Evolutionary conservation across 2,329 filamentous ascomycete genomes (phyloP), one percentile per base, ranked within the genome.

Genomic region (Colletotrichum lupini): DNA sequence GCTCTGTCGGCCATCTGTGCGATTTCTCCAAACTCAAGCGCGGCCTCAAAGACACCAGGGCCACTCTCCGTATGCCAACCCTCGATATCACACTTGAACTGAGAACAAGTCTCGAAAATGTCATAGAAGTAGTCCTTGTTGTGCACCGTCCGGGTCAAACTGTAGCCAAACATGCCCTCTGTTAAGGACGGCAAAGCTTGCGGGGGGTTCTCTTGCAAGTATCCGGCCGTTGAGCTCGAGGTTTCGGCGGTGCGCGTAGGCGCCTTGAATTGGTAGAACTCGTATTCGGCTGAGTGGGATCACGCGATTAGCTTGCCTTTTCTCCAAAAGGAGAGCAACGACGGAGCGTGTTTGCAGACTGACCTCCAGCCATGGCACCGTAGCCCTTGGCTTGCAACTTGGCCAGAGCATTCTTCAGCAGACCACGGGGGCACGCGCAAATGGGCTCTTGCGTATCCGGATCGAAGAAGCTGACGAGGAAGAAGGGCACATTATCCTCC

Each of bases 51-150:
- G 4, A 99, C 97, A 57, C 95, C 95, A 0, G 95, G 95, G 1
- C 95, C 95, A 76, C 93, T 95, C 84, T 98, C 95, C 9, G 95
- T 98, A 85, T 98, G 95, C 95, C 95, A 98, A 58, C 95, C 95
- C 82, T 98, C 95, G 61, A 98, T 93, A 75, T 93, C 89, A 79
- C 94, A 97, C 53, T 88, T 86, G 84, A 98, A 97, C 73, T 91
- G 87, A 76, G 89, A 87, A 84, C 95, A 97, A 0, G 92, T 90
- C 76, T 97, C 91, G 82, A 94, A 98, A 62, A 98, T 90, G 58
- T 93, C 91, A 81, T 98, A 98, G 84, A 94, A 98, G 85, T 96
- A 98, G 55, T 97, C 94, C 83, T 97, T 92, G 82, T 98, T 98
- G 80, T 97, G 94, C 1, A 95, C 90, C 0, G 95, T 94, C 26